phyloP scores from a whole-genome alignment of 1,284 basidiomycete genomes.

The Ustilago trichophora region DNA sequence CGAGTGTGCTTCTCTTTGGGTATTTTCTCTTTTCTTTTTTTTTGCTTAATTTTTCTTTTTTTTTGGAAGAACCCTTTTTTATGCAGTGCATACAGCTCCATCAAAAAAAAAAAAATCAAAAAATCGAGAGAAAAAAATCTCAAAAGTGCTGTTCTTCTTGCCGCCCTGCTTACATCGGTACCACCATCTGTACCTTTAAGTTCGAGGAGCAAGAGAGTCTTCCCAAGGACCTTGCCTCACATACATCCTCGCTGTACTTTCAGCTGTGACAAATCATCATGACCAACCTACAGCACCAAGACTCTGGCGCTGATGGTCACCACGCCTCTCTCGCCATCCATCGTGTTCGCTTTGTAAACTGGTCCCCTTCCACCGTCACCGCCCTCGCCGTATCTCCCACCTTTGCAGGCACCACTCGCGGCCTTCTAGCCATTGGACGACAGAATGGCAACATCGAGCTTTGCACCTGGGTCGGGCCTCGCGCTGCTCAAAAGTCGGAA shows the following conservation, averaged over 20 bases:
- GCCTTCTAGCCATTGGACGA: conserved; percentile 84
- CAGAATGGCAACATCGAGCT: conserved; percentile 95
- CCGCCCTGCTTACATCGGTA: too few relatives aligned
- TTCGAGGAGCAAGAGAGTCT: conserved; percentile 52
- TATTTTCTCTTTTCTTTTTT: not conserved
- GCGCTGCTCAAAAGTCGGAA: conserved; percentile 50
- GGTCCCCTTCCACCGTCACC: conserved; percentile 85
- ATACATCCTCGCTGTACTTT: conserved; percentile 1
- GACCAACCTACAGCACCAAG: not conserved
- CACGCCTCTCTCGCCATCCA: conserved; percentile 71
- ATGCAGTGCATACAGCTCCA: too few relatives aligned
- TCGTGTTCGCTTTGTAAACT: conserved; percentile 91
- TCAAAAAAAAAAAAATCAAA: too few relatives aligned
- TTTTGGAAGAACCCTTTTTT: not conserved
- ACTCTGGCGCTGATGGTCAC: conserved; percentile 2
- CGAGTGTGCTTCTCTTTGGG: too few relatives aligned
- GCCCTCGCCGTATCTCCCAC: conserved; percentile 84
- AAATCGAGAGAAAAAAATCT: too few relatives aligned
- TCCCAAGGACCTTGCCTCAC: conserved; percentile 53
- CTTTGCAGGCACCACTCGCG: conserved; percentile 71
- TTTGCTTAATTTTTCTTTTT: not conserved
- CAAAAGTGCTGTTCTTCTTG: too few relatives aligned
- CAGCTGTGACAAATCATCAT: conserved; percentile 1
- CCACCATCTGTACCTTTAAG: too few relatives aligned
- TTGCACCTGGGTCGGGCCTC: conserved; percentile 79